These are phyloP conservation scores for Cercospora sojina DNA, from an alignment of 2,329 filamentous ascomycete species.

Conservation along the genomic window DNA sequence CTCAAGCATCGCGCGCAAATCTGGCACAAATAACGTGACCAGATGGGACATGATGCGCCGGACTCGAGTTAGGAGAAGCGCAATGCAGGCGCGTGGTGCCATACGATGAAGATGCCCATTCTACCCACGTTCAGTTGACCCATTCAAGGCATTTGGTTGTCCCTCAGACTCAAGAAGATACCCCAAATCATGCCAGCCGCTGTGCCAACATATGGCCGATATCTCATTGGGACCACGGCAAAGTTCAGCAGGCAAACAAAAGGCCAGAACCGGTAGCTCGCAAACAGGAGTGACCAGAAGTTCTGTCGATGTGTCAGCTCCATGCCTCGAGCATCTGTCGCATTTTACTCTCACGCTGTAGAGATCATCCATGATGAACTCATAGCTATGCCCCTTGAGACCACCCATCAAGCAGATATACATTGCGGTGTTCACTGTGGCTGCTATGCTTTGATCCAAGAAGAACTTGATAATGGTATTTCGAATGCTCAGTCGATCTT, in stretches of 20 bases:
- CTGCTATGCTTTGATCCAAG: background rate
- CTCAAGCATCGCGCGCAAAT: background rate
- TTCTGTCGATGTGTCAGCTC: background rate
- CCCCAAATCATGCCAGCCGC: constrained; percentile 2
- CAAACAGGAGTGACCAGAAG: background rate
- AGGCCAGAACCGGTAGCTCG: constrained; percentile 6
- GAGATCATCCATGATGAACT: background rate
- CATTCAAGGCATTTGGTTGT: background rate
- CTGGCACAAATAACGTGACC: background rate
- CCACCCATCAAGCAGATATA: constrained; percentile 4
- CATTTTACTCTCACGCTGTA: background rate
- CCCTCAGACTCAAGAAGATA: background rate
- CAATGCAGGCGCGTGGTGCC: background rate
- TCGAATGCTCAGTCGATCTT: background rate
- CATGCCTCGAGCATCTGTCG: background rate
- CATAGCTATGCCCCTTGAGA: background rate
- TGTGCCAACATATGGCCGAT: background rate
- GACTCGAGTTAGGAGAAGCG: background rate
- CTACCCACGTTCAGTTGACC: background rate
- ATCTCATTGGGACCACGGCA: background rate
- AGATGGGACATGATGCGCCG: background rate
- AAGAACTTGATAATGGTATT: constrained; percentile 7
- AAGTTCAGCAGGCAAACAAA: constrained; percentile 4
- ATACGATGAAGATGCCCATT: background rate
- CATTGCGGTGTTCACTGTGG: background rate